A percentile compares a stretch with the other conserved stretches of the same genome.
These are phyloP conservation scores for Dendrocalamus sinicus DNA, from an alignment of 176 grass and related monocot species.

Conservation along the genomic window DNA sequence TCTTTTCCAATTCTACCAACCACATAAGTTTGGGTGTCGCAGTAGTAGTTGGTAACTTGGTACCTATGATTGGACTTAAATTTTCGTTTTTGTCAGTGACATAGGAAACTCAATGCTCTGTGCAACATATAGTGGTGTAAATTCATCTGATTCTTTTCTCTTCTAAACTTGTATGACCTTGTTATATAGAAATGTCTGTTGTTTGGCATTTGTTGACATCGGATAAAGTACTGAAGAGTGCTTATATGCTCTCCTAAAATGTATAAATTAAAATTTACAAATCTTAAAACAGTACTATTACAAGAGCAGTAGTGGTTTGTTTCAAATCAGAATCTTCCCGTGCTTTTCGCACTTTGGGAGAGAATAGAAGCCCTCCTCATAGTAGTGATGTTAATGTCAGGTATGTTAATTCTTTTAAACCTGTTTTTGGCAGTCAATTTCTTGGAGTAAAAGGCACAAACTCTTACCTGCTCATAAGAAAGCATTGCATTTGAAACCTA, in stretches of 20 bases:
- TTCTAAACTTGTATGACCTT: conserved; percentile 20
- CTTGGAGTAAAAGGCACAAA: conserved; percentile 47
- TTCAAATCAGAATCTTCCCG: background rate
- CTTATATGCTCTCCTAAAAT: background rate
- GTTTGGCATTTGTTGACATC: background rate
- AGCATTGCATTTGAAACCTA: conserved; percentile 27
- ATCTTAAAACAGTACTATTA: background rate
- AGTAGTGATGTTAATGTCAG: background rate
- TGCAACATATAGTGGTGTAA: conserved; percentile 45
- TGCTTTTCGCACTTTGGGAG: background rate
- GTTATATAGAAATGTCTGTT: background rate
- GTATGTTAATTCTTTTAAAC: background rate
- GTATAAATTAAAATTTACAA: background rate
- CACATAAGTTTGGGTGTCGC: conserved; percentile 1
- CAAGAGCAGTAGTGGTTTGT: background rate
- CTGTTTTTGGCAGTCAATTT: conserved; percentile 36
- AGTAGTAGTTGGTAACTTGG: conserved; percentile 2
- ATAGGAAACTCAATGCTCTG: conserved; percentile 50
- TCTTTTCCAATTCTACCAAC: conserved; percentile 18
- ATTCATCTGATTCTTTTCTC: conserved; percentile 27
- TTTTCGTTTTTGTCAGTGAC: conserved; percentile 25
- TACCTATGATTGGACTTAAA: conserved; percentile 9
- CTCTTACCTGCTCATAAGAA: conserved; percentile 51
- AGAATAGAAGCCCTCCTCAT: background rate
- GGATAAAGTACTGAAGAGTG: background rate